phyloP scores from a whole-genome alignment of 805 yeast genomes.

The Pichia exigua region DNA sequence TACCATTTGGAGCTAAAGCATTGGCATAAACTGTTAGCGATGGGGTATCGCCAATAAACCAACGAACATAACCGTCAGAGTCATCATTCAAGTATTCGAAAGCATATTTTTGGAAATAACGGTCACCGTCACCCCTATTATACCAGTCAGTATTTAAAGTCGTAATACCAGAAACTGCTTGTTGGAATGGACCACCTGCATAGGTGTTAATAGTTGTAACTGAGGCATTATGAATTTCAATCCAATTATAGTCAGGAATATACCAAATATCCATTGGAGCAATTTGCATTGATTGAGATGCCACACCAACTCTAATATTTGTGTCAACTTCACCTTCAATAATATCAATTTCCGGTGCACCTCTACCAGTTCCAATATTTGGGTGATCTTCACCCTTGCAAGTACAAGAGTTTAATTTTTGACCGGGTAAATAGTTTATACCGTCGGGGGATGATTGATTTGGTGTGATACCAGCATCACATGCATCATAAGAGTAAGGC shows the following conservation, averaged over 20 bases:
- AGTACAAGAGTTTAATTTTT: slow-evolving; percentile 66
- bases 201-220: slow-evolving; percentile 79
- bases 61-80: slow-evolving; percentile 65
- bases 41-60: slow-evolving; percentile 81
- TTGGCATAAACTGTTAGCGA: slow-evolving; percentile 65
- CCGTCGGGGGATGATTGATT: slow-evolving; percentile 91
- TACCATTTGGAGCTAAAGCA: slow-evolving; percentile 86
- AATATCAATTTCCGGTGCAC: slow-evolving; percentile 93
- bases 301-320: slow-evolving; percentile 48
- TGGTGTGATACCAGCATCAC: slow-evolving; percentile 93
- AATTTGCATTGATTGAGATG: slow-evolving; percentile 85
- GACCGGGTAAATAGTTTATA: slow-evolving; percentile 79
- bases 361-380: slow-evolving; percentile 79
- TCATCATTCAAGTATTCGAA: slow-evolving; percentile 71
- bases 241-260: slow-evolving; percentile 74
- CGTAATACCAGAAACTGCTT: slow-evolving; percentile 80
- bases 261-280: slow-evolving; percentile 97
- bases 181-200: slow-evolving; percentile 90
- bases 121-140: slow-evolving; percentile 45
- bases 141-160: slow-evolving; percentile 81
- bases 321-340: slow-evolving; percentile 76
- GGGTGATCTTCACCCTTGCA: slow-evolving; percentile 86
- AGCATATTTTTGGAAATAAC: slow-evolving; percentile 63
- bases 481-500: slow-evolving; percentile 83
- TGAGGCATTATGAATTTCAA: slow-evolving; percentile 62